Conservation (phyloP, 345 rosid genomes). For the Aegle marmelos region DNA sequence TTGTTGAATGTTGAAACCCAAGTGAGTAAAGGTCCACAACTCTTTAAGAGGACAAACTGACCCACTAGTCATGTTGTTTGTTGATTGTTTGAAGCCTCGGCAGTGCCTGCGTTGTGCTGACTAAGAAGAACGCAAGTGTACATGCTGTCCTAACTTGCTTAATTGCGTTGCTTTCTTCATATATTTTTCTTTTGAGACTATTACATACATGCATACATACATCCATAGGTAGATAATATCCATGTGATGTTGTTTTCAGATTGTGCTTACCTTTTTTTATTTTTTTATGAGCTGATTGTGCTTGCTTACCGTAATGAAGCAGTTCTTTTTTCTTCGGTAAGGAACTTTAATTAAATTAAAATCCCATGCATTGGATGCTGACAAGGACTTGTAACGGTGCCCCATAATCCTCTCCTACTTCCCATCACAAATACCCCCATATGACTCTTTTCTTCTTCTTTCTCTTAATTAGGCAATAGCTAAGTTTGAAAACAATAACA, state of each 20-base stretch:
- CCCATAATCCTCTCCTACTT: background rate
- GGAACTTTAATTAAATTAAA: background rate
- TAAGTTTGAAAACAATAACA: background rate
- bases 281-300: background rate
- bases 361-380: background rate
- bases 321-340: background rate
- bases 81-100: background rate
- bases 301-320: background rate
- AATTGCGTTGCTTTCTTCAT: background rate
- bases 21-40: background rate
- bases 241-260: background rate
- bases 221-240: too few relatives aligned
- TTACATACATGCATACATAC: background rate
- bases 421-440: background rate
- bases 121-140: background rate
- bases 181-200: background rate
- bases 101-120: background rate
- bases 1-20: background rate
- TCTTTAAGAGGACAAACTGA: background rate
- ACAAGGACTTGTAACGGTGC: slow-evolving; percentile 10
- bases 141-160: background rate
- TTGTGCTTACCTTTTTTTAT: background rate
- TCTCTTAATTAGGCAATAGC: slow-evolving; percentile 8
- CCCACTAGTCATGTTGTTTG: background rate
- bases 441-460: slow-evolving; percentile 7